Base-by-base conservation (phyloP, 2,329 filamentous ascomycete genomes). In the Fusarium coicis region DNA sequence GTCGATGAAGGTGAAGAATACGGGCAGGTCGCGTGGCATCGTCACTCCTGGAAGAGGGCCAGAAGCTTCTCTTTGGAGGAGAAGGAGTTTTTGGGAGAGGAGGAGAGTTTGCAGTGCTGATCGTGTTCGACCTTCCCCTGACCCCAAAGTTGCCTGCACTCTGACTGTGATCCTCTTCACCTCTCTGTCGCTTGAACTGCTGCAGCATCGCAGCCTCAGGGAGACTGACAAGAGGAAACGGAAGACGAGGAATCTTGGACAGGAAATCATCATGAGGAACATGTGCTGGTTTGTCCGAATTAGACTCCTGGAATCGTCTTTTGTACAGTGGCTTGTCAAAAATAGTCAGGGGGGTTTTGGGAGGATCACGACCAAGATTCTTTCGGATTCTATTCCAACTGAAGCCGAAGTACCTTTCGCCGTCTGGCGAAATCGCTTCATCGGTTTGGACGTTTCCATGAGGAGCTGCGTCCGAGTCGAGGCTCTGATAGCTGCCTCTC, bases 141-240 rank as follows among this genome's bases (percentile, higher is more conserved):
- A 39, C 46, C 3, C 40, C 77, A 63, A 82, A 82, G 0, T 76
- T 77, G 3, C 69, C 65, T 5, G 72, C 76, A 7, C 72, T 64
- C 39, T 81, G 78, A 2, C 80, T 83, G 52, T 83, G 81, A 40
- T 83, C 82, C 59, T 83, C 82, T 52, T 83, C 80, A 11, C 81
- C 82, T 19, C 80, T 66, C 23, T 80, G 76, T 44, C 80, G 68
- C 26, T 81, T 79, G 30, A 78, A 74, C 12, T 76, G 76, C 50
- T 83, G 82, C 23, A 80, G 34, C 66, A 77, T 77, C 5, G 81
- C 81, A 19, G 82, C 82, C 40, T 83, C 82, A 2, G 79, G 78
- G 21, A 84, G 73, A 58, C 82, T 82, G 52, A 84, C 80, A 18
- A 84, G 76, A 15, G 79, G 77, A 40, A 84, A 83, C 3, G 78